Evolutionary conservation across 495 filamentous ascomycete genomes (phyloP).

Genomic region (Xylaria telfairii): DNA sequence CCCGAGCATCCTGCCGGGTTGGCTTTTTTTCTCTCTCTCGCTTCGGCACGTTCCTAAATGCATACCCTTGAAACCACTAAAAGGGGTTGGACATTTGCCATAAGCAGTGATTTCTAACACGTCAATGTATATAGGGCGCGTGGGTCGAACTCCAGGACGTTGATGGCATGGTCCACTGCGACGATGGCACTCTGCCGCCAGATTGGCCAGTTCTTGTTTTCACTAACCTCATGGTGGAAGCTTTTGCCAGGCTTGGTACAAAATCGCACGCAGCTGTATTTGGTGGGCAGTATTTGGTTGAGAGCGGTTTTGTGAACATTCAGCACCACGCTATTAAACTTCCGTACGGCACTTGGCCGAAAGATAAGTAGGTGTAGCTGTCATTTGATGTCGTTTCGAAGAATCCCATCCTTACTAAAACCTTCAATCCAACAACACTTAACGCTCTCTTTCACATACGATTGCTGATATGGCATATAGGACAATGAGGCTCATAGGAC

Average conservation of each 20-base stretch:
- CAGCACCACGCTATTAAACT: slow-evolving; percentile 55
- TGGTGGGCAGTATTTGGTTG: slow-evolving; percentile 58
- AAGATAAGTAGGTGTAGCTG: slow-evolving; percentile 49
- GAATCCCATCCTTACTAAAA: background rate
- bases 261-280: slow-evolving; percentile 51
- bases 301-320: slow-evolving; percentile 64
- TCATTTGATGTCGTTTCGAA: background rate
- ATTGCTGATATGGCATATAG: slow-evolving; percentile 14
- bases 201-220: slow-evolving; percentile 41
- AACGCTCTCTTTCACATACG: background rate
- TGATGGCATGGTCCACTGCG: slow-evolving; percentile 43
- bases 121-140: slow-evolving; percentile 41
- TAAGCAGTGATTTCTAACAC: background rate
- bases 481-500: slow-evolving; percentile 52
- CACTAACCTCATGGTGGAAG: slow-evolving; percentile 35
- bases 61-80: background rate
- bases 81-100: background rate
- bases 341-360: slow-evolving; percentile 61
- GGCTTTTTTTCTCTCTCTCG: background rate
- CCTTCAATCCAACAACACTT: background rate
- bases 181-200: slow-evolving; percentile 48
- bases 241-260: slow-evolving; percentile 35
- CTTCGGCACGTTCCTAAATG: background rate
- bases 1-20: background rate
- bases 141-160: slow-evolving; percentile 63